Evolutionary conservation across 352 stramenopile genomes (phyloP).

Genomic region (Blastocystis sp.): DNA sequence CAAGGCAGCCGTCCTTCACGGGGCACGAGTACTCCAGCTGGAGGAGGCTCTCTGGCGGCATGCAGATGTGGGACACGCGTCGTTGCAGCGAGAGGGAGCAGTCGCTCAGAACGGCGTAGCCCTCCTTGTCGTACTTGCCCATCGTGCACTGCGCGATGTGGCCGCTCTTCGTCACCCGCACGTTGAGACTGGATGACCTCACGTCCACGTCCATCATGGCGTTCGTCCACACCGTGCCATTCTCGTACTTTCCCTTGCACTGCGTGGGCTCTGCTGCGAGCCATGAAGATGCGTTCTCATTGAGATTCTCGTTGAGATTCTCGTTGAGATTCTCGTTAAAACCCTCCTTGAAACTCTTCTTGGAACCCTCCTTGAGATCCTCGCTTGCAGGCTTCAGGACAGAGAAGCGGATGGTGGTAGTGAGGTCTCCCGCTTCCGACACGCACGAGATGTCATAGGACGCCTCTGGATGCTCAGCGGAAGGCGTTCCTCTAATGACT

Average conservation of each 20-base stretch:
- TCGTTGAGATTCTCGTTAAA: no score
- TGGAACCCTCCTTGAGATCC: background rate
- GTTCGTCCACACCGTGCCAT: no score
- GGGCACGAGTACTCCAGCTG: background rate
- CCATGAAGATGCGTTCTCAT: no score
- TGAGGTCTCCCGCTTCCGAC: background rate
- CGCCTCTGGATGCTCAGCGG: background rate
- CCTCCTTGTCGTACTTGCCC: background rate
- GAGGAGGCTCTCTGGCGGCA: no score
- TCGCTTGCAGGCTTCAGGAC: background rate
- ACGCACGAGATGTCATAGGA: background rate
- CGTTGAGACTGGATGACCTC: no score
- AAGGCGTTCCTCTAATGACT: background rate
- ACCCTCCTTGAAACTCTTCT: background rate
- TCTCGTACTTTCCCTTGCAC: no score
- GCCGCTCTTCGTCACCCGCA: no score
- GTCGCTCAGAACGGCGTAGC: background rate
- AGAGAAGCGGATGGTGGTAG: slow-evolving; percentile 8
- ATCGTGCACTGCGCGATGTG: background rate
- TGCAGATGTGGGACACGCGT: no score
- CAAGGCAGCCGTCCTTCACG: background rate
- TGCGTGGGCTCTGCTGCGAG: no score
- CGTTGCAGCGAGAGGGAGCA: background rate
- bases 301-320: no score
- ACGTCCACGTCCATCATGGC: no score